Conservation (phyloP, 805 yeast species). For the Brettanomyces nanus region DNA sequence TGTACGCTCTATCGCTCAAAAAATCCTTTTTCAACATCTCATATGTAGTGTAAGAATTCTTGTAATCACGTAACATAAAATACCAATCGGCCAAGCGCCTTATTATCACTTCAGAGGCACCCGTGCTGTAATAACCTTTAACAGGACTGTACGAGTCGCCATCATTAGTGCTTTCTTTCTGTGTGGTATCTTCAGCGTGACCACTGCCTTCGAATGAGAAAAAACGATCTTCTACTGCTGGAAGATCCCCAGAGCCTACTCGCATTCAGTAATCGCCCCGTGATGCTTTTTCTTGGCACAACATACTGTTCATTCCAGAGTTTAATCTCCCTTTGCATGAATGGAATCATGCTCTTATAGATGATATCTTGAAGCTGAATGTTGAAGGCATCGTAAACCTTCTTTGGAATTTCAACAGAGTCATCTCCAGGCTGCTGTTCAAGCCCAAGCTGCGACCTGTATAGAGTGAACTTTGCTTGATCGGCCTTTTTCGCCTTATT, state of each 20-base stretch:
- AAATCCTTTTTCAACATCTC: constrained; percentile 77
- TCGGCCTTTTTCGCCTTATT: background rate
- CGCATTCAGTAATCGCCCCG: constrained; percentile 61
- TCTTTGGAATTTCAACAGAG: constrained; percentile 10
- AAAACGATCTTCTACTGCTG: constrained; percentile 24
- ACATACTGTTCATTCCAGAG: constrained; percentile 81
- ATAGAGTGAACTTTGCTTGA: background rate
- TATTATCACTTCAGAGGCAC: constrained; percentile 62
- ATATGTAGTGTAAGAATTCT: constrained; percentile 73
- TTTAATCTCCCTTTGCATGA: constrained; percentile 75
- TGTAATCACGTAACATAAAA: constrained; percentile 83
- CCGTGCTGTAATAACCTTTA: constrained; percentile 52
- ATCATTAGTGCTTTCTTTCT: background rate
- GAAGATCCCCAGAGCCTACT: constrained; percentile 46
- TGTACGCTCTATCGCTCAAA: constrained; percentile 71
- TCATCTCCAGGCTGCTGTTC: background rate
- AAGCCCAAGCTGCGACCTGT: background rate
- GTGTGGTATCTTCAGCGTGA: constrained; percentile 3
- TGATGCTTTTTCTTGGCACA: constrained; percentile 65
- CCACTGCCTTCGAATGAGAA: constrained; percentile 22
- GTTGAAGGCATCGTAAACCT: constrained; percentile 23
- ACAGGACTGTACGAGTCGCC: constrained; percentile 33
- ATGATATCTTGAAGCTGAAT: constrained; percentile 39
- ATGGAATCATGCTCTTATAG: constrained; percentile 54
- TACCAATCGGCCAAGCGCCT: constrained; percentile 90